Percentiles rank a stretch among this genome's conserved stretches.
Conservation (phyloP, 345 rosid species). For the Jatropha curcas region DNA sequence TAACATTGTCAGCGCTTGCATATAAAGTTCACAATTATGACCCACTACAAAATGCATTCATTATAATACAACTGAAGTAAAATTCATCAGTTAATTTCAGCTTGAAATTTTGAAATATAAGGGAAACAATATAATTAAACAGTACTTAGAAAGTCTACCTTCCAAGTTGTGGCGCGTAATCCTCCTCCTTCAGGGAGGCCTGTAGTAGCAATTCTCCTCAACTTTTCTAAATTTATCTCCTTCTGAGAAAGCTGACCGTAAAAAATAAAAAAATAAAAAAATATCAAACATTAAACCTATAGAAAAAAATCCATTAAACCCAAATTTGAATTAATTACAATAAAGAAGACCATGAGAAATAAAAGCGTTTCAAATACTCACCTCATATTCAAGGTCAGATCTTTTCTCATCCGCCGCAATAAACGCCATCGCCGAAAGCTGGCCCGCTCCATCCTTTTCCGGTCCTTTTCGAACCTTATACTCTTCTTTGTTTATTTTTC, state of each 20-base stretch:
- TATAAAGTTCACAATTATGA: no score
- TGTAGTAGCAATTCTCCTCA: slow-evolving; percentile 49
- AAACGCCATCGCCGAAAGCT: slow-evolving; percentile 36
- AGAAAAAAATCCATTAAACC: background rate
- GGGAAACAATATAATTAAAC: background rate
- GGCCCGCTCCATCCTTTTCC: slow-evolving; percentile 31
- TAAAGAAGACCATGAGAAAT: background rate
- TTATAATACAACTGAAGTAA: no score
- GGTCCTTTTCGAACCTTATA: slow-evolving; percentile 18
- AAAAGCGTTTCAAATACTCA: slow-evolving; percentile 17
- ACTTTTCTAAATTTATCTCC: slow-evolving; percentile 62
- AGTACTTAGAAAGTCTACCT: slow-evolving; percentile 37
- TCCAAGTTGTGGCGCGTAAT: slow-evolving; percentile 62
- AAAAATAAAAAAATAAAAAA: background rate
- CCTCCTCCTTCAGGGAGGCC: slow-evolving; percentile 68
- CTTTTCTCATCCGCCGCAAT: slow-evolving; percentile 62
- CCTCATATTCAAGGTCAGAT: slow-evolving; percentile 63
- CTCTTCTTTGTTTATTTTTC: slow-evolving; percentile 26
- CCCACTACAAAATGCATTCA: background rate
- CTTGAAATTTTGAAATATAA: background rate
- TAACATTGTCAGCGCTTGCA: no score
- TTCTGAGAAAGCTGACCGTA: slow-evolving; percentile 54
- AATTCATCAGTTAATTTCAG: background rate
- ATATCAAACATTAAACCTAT: background rate
- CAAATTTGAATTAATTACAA: background rate